Conservation (phyloP, 2,329 filamentous ascomycete genomes). For the Dactylellina sp. region DNA sequence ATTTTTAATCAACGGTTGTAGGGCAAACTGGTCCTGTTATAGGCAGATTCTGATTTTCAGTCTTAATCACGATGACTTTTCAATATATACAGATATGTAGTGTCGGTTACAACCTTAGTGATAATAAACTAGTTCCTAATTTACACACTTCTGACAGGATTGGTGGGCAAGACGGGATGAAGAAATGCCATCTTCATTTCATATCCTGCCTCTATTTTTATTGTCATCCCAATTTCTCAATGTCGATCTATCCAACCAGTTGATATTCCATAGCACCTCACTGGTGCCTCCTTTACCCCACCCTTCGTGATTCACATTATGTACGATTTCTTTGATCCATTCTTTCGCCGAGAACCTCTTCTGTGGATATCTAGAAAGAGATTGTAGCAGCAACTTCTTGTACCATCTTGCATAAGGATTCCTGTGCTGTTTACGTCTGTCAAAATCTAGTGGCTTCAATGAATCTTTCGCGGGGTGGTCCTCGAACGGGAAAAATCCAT, state of each 20-base stretch:
- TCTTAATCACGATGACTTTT: too few relatives aligned
- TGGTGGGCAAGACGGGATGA: too few relatives aligned
- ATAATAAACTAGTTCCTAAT: too few relatives aligned
- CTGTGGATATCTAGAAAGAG: conserved; percentile 3
- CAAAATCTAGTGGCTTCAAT: background rate
- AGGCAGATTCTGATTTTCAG: too few relatives aligned
- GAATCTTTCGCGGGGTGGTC: background rate
- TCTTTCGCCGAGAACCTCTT: background rate
- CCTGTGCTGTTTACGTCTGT: background rate
- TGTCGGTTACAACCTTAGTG: too few relatives aligned
- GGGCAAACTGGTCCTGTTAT: too few relatives aligned
- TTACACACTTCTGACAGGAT: too few relatives aligned
- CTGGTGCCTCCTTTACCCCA: conserved; percentile 26
- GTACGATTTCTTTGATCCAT: background rate
- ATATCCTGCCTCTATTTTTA: too few relatives aligned
- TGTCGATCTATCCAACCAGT: conserved; percentile 25
- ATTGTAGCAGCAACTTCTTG: background rate
- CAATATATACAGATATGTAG: too few relatives aligned
- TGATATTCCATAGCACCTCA: conserved; percentile 19
- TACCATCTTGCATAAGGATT: conserved; percentile 26
- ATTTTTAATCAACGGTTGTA: too few relatives aligned
- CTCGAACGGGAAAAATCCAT: conserved; percentile 24
- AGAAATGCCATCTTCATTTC: too few relatives aligned
- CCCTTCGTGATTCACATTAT: conserved; percentile 6
- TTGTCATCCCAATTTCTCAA: conserved; percentile 16